phyloP scores from a whole-genome alignment of 345 rosid species.

The Populus alba region DNA sequence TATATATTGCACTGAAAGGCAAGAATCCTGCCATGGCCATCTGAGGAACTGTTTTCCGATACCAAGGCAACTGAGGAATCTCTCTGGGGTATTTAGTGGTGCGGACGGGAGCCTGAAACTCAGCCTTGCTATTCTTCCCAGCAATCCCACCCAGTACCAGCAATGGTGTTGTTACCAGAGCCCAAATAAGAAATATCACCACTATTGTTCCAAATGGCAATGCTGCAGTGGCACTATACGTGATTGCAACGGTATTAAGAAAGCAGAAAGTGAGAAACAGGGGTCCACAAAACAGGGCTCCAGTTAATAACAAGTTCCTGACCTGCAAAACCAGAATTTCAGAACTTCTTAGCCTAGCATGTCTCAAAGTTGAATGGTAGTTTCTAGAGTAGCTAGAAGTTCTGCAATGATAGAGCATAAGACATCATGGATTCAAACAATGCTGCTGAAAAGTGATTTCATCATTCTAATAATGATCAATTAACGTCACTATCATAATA shows the following conservation, averaged over 20 bases:
- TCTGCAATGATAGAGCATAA: not conserved
- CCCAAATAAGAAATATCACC: slow-evolving; percentile 82
- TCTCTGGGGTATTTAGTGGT: slow-evolving; percentile 86
- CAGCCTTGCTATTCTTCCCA: slow-evolving; percentile 84
- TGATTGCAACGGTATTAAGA: slow-evolving; percentile 82
- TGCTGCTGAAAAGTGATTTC: not conserved
- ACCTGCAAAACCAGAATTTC: slow-evolving; percentile 44
- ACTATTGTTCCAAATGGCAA: slow-evolving; percentile 85
- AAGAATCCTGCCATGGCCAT: slow-evolving; percentile 88
- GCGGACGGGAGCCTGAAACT: slow-evolving; percentile 89
- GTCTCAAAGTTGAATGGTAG: not conserved
- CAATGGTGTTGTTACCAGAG: slow-evolving; percentile 73
- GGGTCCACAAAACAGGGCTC: slow-evolving; percentile 89
- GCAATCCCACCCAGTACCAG: slow-evolving; percentile 94
- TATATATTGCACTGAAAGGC: slow-evolving; percentile 36
- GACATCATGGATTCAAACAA: not conserved
- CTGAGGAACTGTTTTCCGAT: slow-evolving; percentile 77
- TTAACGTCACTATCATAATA: not conserved
- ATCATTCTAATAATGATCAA: not conserved
- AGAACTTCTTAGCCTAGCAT: not conserved
- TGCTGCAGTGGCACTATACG: slow-evolving; percentile 80
- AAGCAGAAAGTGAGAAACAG: slow-evolving; percentile 83
- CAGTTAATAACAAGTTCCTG: slow-evolving; percentile 73
- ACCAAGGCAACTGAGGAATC: slow-evolving; percentile 82
- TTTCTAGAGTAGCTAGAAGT: not conserved